These are phyloP conservation scores for Ciborinia camelliae DNA, from an alignment of 2,329 filamentous ascomycete genomes.

Conservation along the genomic window DNA sequence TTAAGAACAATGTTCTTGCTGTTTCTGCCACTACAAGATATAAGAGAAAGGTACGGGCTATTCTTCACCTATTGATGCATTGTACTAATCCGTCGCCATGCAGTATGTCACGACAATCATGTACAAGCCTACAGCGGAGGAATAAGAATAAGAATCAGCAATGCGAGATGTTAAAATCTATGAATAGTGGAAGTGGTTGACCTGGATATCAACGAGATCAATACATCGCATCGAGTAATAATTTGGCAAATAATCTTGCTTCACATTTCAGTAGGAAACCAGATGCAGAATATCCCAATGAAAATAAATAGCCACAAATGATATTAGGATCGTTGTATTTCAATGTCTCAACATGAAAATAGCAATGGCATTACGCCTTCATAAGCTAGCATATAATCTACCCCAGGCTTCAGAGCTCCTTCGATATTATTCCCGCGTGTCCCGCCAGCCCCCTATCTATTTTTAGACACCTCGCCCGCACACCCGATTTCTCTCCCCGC, in stretches of 20 bases:
- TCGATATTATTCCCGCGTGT: background rate
- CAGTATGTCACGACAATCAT: slow-evolving; percentile 97
- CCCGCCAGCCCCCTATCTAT: slow-evolving; percentile 1
- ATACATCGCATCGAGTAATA: slow-evolving; percentile 4
- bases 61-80: background rate
- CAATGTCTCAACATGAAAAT: background rate
- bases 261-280: background rate
- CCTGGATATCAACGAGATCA: slow-evolving; percentile 16
- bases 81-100: slow-evolving; percentile 11
- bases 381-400: background rate
- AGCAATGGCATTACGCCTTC: background rate
- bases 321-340: background rate
- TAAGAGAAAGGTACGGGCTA: slow-evolving; percentile 73
- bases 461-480: background rate
- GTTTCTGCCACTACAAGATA: slow-evolving; percentile 97
- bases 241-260: slow-evolving; percentile 10
- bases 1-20: slow-evolving; percentile 92
- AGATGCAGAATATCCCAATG: slow-evolving; percentile 17
- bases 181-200: slow-evolving; percentile 10
- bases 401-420: background rate
- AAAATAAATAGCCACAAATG: background rate
- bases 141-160: slow-evolving; percentile 33
- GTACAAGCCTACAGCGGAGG: slow-evolving; percentile 76
- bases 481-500: background rate
- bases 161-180: slow-evolving; percentile 10